Evolutionary conservation across 1,284 basidiomycete species (phyloP).

Genomic region (Cryptococcus sp.): DNA sequence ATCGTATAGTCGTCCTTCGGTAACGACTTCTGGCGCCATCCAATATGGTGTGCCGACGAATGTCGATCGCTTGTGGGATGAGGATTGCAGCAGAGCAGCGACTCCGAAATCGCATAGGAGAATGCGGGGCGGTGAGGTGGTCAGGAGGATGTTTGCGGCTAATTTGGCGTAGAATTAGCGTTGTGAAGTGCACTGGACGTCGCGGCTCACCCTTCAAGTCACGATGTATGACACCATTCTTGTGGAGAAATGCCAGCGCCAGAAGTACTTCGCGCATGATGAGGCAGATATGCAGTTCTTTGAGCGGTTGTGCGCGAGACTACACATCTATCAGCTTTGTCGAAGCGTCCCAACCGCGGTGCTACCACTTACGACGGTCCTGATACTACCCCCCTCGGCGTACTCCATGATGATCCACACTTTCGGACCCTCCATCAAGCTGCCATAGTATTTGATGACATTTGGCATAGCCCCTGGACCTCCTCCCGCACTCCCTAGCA

Average conservation of each 20-base stretch:
- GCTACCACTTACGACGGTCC: slow-evolving; percentile 64
- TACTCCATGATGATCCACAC: slow-evolving; percentile 99
- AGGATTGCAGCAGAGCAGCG: slow-evolving; percentile 83
- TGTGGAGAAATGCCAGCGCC: slow-evolving; percentile 85
- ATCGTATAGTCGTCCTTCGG: slow-evolving; percentile 83
- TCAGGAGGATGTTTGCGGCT: slow-evolving; percentile 92
- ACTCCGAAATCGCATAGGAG: slow-evolving; percentile 97
- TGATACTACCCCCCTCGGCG: slow-evolving; percentile 91
- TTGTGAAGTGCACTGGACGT: background rate
- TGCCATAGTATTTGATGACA: slow-evolving; percentile 94
- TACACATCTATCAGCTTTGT: slow-evolving; percentile 62
- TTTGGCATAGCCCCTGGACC: slow-evolving; percentile 57
- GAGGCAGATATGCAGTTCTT: slow-evolving; percentile 85
- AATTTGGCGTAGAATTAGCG: background rate
- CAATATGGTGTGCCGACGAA: slow-evolving; percentile 96
- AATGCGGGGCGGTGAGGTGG: slow-evolving; percentile 74
- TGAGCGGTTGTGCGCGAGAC: slow-evolving; percentile 76
- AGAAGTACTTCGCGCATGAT: slow-evolving; percentile 87
- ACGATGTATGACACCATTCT: slow-evolving; percentile 90
- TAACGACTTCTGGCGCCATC: slow-evolving; percentile 98
- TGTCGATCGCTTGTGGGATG: slow-evolving; percentile 87
- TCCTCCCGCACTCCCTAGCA: slow-evolving; percentile 41
- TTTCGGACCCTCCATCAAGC: slow-evolving; percentile 88
- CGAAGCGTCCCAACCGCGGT: background rate
- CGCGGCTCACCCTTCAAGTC: slow-evolving; percentile 74